A percentile compares a stretch with the other conserved stretches of the same genome.
Conservation (phyloP, 345 rosid genomes). For the Cardamine chenopodiifolia region DNA sequence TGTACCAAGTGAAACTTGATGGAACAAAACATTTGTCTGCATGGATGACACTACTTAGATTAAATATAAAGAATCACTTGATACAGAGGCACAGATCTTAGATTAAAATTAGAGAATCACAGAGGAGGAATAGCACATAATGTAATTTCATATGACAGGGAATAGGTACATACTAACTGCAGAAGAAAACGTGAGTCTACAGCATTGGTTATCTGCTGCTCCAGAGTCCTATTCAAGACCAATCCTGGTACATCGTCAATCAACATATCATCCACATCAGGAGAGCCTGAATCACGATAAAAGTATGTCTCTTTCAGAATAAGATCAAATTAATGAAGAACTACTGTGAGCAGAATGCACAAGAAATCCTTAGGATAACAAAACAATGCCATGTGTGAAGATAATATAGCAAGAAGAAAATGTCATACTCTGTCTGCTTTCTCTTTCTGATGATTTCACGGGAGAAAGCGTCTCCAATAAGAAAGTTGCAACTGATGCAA, state of each 20-base stretch:
- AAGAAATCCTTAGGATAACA: slow-evolving; percentile 6
- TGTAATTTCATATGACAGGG: slow-evolving; percentile 23
- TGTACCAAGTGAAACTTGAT: slow-evolving; percentile 45
- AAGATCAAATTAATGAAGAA: slow-evolving; percentile 21
- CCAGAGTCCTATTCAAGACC: slow-evolving; percentile 62
- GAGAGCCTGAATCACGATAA: slow-evolving; percentile 55
- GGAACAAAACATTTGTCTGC: slow-evolving; percentile 84
- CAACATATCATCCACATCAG: slow-evolving; percentile 70
- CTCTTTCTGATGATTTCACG: slow-evolving; percentile 54
- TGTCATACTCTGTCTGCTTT: slow-evolving; percentile 62
- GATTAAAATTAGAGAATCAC: background rate
- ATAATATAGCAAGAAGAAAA: slow-evolving; percentile 12
- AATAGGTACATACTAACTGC: slow-evolving; percentile 73
- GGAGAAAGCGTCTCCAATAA: slow-evolving; percentile 82
- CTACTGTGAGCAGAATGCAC: slow-evolving; percentile 16
- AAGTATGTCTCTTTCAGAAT: slow-evolving; percentile 22
- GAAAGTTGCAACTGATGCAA: slow-evolving; percentile 75
- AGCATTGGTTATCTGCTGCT: slow-evolving; percentile 71
- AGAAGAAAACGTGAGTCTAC: slow-evolving; percentile 82
- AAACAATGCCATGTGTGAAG: slow-evolving; percentile 5
- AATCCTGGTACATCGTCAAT: slow-evolving; percentile 55
- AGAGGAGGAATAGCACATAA: slow-evolving; percentile 20
- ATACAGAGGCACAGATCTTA: slow-evolving; percentile 25
- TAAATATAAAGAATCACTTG: slow-evolving; percentile 15
- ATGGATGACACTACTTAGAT: slow-evolving; percentile 34